Evolutionary conservation across 306 rosid species (phyloP).

Genomic region (Cajanus cajan): DNA sequence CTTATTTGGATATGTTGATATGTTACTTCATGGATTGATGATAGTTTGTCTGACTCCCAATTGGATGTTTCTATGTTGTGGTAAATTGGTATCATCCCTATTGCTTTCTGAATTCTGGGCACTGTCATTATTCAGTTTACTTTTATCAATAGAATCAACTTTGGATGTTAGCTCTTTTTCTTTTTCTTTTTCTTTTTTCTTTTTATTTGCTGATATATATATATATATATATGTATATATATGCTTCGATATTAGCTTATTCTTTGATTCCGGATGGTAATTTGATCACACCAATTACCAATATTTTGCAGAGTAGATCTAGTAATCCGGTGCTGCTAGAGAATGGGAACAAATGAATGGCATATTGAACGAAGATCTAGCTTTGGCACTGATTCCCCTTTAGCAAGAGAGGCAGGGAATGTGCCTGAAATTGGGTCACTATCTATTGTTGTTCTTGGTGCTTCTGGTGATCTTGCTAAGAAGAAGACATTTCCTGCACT

Average conservation of each 20-base stretch:
- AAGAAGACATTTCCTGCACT: conserved; percentile 93
- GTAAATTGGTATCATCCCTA: background rate
- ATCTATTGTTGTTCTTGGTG: conserved; percentile 81
- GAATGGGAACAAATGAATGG: conserved; percentile 77
- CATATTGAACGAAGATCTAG: conserved; percentile 52
- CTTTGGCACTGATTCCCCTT: conserved; percentile 39
- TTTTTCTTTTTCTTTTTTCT: too few relatives aligned
- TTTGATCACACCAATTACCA: background rate
- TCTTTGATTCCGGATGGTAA: conserved; percentile 5
- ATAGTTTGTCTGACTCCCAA: background rate
- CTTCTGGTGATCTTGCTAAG: conserved; percentile 94
- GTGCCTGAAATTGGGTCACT: conserved; percentile 58
- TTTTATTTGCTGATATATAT: too few relatives aligned
- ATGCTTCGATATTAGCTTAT: background rate
- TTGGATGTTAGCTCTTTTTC: background rate
- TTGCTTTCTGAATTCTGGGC: background rate
- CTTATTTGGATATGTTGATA: background rate
- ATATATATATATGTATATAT: too few relatives aligned
- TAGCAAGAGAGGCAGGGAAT: conserved; percentile 35
- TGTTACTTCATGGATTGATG: background rate
- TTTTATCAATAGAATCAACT: background rate
- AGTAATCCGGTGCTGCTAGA: conserved; percentile 11
- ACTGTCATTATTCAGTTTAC: background rate
- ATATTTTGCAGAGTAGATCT: conserved; percentile 18
- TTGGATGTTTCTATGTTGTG: background rate